A percentile compares a stretch with the other conserved stretches of the same genome.
phyloP scores from a whole-genome alignment of 176 grass and related monocot species.

The Olyra latifolia region DNA sequence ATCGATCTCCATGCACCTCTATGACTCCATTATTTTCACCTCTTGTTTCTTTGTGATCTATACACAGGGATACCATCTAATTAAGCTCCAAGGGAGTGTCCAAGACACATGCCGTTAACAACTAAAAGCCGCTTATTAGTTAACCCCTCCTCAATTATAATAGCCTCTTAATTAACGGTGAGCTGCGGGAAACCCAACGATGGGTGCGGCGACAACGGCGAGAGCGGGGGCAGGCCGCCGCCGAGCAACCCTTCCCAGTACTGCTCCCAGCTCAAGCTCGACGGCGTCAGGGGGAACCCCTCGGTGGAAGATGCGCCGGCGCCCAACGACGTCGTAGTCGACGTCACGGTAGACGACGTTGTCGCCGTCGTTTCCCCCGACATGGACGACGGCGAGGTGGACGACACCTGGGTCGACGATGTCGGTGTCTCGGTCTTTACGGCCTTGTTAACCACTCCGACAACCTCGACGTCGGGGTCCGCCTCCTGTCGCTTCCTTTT shows the following conservation, averaged over 20 bases:
- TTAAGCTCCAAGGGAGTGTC: neutral
- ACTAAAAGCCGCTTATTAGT: slow-evolving; percentile 9
- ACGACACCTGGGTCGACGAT: neutral
- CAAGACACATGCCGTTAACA: neutral
- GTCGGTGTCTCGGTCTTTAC: slow-evolving; percentile 13
- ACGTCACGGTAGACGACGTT: slow-evolving; percentile 34
- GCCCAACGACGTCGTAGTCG: neutral
- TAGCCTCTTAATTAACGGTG: slow-evolving; percentile 33
- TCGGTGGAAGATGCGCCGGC: neutral
- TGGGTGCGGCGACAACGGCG: slow-evolving; percentile 47
- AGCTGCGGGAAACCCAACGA: slow-evolving; percentile 44
- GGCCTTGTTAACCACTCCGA: slow-evolving; percentile 29
- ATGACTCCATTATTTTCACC: neutral
- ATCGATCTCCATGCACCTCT: neutral
- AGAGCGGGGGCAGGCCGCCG: slow-evolving; percentile 35
- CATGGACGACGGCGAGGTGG: slow-evolving; percentile 6
- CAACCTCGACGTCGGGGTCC: slow-evolving; percentile 31
- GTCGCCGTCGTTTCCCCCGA: slow-evolving; percentile 14
- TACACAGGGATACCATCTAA: neutral
- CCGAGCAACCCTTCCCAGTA: slow-evolving; percentile 48
- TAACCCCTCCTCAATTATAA: neutral
- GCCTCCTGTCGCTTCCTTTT: slow-evolving; percentile 33
- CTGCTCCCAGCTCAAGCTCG: slow-evolving; percentile 37
- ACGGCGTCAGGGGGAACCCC: slow-evolving; percentile 29
- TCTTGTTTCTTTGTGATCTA: neutral